A percentile compares a stretch with the other conserved stretches of the same genome.
phyloP scores from a whole-genome alignment of 495 filamentous ascomycete genomes.

The Daldinia grandis region DNA sequence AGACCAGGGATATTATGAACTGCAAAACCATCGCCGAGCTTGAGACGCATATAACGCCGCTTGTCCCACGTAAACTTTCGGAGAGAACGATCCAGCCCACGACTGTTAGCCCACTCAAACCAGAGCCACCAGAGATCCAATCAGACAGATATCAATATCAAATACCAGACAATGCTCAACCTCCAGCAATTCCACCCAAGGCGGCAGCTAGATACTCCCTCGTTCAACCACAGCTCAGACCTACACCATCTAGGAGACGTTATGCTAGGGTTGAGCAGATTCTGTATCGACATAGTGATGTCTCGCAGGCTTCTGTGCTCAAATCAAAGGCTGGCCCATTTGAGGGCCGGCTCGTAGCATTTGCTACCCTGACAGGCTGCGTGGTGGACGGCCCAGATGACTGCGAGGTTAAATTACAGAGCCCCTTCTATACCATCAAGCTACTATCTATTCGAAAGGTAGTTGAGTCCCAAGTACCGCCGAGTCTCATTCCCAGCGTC shows the following conservation, averaged over 20 bases:
- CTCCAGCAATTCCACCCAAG: conserved; percentile 37
- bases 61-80: conserved; percentile 4
- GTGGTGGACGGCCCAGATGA: conserved; percentile 36
- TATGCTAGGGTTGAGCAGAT: conserved; percentile 35
- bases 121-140: conserved; percentile 7
- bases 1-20: conserved; percentile 52
- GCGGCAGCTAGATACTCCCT: conserved; percentile 25
- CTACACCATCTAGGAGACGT: conserved; percentile 34
- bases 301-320: conserved; percentile 51
- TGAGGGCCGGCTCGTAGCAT: conserved; percentile 54
- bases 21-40: conserved; percentile 54
- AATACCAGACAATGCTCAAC: neutral
- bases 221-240: conserved; percentile 26
- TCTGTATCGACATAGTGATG: conserved; percentile 28
- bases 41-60: conserved; percentile 36
- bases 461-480: conserved; percentile 40
- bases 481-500: conserved; percentile 47
- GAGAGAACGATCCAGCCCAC: conserved; percentile 8
- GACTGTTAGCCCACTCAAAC: conserved; percentile 21
- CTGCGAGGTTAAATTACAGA: conserved; percentile 50
- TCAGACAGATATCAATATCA: neutral
- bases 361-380: conserved; percentile 49
- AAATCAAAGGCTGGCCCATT: conserved; percentile 58
- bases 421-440: conserved; percentile 49
- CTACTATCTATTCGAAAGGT: conserved; percentile 46